These are phyloP conservation scores for Metschnikowia rubicola DNA, from an alignment of 805 yeast genomes.

Conservation along the genomic window DNA sequence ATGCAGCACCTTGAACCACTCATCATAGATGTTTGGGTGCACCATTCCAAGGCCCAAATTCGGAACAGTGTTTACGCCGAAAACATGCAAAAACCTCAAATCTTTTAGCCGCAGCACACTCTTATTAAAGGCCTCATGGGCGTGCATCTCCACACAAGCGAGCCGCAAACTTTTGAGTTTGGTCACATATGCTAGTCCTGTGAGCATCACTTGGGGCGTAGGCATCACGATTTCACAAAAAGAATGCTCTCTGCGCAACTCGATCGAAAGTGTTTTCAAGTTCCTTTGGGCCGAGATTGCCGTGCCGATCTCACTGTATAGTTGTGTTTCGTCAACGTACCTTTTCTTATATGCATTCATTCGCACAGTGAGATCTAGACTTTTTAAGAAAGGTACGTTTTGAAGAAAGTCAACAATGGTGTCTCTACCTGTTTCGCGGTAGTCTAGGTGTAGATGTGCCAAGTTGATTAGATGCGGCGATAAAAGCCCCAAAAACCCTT, in stretches of 20 bases:
- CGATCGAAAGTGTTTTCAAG: slow-evolving; percentile 36
- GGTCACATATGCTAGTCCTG: slow-evolving; percentile 11
- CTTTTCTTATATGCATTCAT: slow-evolving; percentile 30
- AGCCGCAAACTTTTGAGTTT: slow-evolving; percentile 39
- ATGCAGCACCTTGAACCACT: slow-evolving; percentile 55
- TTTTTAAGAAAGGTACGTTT: slow-evolving; percentile 21
- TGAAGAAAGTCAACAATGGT: slow-evolving; percentile 35
- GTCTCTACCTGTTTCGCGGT: slow-evolving; percentile 40
- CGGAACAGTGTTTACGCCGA: slow-evolving; percentile 52
- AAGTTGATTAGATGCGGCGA: slow-evolving; percentile 25
- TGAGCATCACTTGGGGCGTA: slow-evolving; percentile 17
- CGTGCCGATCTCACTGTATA: slow-evolving; percentile 16
- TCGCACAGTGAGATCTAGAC: slow-evolving; percentile 41
- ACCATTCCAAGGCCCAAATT: slow-evolving; percentile 51
- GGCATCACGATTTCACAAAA: slow-evolving; percentile 29
- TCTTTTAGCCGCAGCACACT: slow-evolving; percentile 25
- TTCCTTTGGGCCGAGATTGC: slow-evolving; percentile 20
- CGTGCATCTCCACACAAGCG: slow-evolving; percentile 23
- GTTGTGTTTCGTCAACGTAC: slow-evolving; percentile 1
- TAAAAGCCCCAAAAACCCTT: slow-evolving; percentile 22
- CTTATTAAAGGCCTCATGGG: slow-evolving; percentile 10
- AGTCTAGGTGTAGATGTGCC: slow-evolving; percentile 34
- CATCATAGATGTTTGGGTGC: slow-evolving; percentile 53
- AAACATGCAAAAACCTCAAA: slow-evolving; percentile 39
- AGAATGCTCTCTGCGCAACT: slow-evolving; percentile 36